These are phyloP conservation scores for Podaxis sp. DNA, from an alignment of 768 basidiomycete species.

Conservation along the genomic window DNA sequence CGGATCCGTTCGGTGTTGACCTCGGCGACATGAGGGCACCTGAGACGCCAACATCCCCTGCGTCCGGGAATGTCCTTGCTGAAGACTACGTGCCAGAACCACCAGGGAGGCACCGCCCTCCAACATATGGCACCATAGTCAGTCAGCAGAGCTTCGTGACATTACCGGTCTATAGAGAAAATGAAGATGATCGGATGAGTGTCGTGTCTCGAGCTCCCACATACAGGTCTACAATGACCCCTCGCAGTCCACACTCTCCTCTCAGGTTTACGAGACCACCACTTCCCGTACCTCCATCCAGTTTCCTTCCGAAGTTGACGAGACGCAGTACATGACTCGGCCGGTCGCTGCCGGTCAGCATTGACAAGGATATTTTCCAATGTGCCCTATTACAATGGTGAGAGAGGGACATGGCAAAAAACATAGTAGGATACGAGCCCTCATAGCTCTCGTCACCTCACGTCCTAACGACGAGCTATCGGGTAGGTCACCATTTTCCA, in stretches of 20 bases:
- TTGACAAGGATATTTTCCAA: neutral
- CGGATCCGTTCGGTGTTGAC: neutral
- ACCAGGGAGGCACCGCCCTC: neutral
- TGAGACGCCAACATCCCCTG: conserved; percentile 1
- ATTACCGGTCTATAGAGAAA: conserved; percentile 6
- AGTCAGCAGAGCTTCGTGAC: conserved; percentile 8
- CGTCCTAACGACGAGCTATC: neutral
- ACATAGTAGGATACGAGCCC: too few relatives aligned
- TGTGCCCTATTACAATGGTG: neutral
- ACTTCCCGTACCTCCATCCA: conserved; percentile 4
- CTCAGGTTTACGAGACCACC: conserved; percentile 2
- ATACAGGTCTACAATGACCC: conserved; percentile 4
- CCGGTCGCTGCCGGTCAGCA: neutral
- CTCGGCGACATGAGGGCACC: conserved; percentile 7
- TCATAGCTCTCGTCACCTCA: neutral
- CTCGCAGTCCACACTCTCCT: neutral
- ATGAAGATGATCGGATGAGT: conserved; percentile 10
- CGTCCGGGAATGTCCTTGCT: neutral
- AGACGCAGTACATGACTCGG: neutral
- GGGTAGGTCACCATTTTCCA: neutral
- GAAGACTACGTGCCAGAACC: neutral
- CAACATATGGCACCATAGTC: neutral
- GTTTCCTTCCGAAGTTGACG: neutral
- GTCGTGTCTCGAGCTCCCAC: conserved; percentile 7
- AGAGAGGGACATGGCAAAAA: too few relatives aligned